Conservation (phyloP, 805 yeast genomes). For the Yarrowia hollandica region DNA sequence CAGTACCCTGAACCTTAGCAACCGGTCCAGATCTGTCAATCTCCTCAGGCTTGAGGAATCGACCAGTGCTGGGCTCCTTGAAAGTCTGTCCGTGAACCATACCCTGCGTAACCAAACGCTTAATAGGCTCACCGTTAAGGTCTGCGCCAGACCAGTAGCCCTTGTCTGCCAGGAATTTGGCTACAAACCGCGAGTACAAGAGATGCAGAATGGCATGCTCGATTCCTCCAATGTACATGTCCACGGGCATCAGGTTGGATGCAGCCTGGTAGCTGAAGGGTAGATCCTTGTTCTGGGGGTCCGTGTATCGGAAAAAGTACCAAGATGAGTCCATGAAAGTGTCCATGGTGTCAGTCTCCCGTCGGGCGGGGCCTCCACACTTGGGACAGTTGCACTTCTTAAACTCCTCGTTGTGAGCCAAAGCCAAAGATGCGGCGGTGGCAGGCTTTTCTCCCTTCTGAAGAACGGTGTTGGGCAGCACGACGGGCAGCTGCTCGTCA, state of each 20-base stretch:
- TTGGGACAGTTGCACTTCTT: slow-evolving; percentile 76
- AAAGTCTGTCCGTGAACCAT: slow-evolving; percentile 96
- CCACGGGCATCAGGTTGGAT: slow-evolving; percentile 69
- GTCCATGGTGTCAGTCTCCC: slow-evolving; percentile 98
- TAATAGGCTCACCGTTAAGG: slow-evolving; percentile 75
- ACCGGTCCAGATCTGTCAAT: slow-evolving; percentile 47
- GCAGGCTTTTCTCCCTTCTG: slow-evolving; percentile 55
- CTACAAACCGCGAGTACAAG: slow-evolving; percentile 78
- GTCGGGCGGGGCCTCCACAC: slow-evolving; percentile 64
- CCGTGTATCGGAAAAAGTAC: slow-evolving; percentile 86
- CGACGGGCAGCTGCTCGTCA: slow-evolving; percentile 78
- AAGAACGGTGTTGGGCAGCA: slow-evolving; percentile 58
- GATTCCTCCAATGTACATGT: slow-evolving; percentile 89
- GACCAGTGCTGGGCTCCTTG: slow-evolving; percentile 67
- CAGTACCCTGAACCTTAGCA: slow-evolving; percentile 53
- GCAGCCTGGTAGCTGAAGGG: slow-evolving; percentile 60
- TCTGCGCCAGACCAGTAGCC: slow-evolving; percentile 68
- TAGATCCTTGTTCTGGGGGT: slow-evolving; percentile 54
- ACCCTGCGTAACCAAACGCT: slow-evolving; percentile 83
- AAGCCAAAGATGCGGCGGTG: slow-evolving; percentile 32
- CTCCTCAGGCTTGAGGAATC: slow-evolving; percentile 79
- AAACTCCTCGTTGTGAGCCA: slow-evolving; percentile 66
- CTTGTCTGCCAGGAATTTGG: slow-evolving; percentile 69
- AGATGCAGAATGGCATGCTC: slow-evolving; percentile 96
- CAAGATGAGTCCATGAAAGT: slow-evolving; percentile 98